Base-by-base conservation (phyloP, 2,329 filamentous ascomycete genomes). In the Thermoascus crustaceus region DNA sequence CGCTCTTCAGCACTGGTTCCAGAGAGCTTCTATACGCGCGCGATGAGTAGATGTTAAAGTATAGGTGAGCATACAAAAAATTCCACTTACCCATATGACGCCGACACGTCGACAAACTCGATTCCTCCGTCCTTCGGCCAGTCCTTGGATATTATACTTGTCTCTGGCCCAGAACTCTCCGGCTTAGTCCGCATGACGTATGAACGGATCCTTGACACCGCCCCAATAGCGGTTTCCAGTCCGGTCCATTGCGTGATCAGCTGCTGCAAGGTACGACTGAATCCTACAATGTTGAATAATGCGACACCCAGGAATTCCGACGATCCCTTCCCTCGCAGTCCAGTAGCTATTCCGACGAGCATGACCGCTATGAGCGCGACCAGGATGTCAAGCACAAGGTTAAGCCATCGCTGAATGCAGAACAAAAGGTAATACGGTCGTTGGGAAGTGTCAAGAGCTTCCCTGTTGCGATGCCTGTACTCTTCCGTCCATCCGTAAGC, bases 151-250 rank as follows among this genome's bases (percentile, higher is more conserved):
- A n/a, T n/a, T n/a, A n/a, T n/a, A n/a, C n/a, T n/a, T n/a, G n/a
- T n/a, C n/a, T n/a, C n/a, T n/a, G n/a, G n/a, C n/a, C n/a, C n/a
- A n/a, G n/a, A n/a, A n/a, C n/a, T n/a, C n/a, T n/a, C n/a, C n/a
- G n/a, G n/a, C n/a, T n/a, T n/a, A n/a, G n/a, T n/a, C n/a, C n/a
- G n/a, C n/a, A n/a, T n/a, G n/a, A n/a, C n/a, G n/a, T n/a, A n/a
- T n/a, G n/a, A n/a, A n/a, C n/a, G n/a, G n/a, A 32, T 5, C 22
- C 30, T 32, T 18, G 13, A 20, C 18, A 76, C 59, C 5, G 69
- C 70, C n/a, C 72, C 71, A 17, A 76, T 59, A 6, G 65, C 65
- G 0, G 70, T 74, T 44, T 76, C 73, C 3, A 76, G 52, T 13
- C 59, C 53, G 0, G 71, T 72, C 69, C 70, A 76, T n/a, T 54